These are phyloP conservation scores for Trichoderma brevicompactum DNA, from an alignment of 2,329 filamentous ascomycete genomes.

Conservation along the genomic window DNA sequence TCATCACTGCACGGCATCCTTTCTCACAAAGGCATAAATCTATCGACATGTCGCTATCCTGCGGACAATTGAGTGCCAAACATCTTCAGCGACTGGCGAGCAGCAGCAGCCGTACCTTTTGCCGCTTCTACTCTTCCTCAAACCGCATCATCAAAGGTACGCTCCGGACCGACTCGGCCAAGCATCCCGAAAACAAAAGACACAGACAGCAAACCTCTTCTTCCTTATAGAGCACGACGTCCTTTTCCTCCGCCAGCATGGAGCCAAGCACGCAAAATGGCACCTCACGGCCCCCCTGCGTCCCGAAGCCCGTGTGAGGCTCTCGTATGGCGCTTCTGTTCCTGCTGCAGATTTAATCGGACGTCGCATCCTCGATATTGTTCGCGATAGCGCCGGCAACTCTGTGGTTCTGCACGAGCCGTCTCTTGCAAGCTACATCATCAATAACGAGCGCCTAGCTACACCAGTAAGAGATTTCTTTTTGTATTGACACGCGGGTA, in stretches of 20 bases:
- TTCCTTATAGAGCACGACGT: constrained; percentile 46
- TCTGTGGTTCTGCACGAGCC: constrained; percentile 65
- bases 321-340: constrained; percentile 53
- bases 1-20: constrained; percentile 13
- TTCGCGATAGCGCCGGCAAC: constrained; percentile 56
- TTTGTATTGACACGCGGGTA: background rate
- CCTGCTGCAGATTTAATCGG: constrained; percentile 66
- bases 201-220: constrained; percentile 4
- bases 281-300: constrained; percentile 46
- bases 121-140: constrained; percentile 37
- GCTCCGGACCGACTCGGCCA: background rate
- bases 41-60: constrained; percentile 9
- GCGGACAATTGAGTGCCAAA: constrained; percentile 10
- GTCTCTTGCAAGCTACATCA: constrained; percentile 74
- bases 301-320: constrained; percentile 39
- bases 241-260: constrained; percentile 47
- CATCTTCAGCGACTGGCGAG: background rate
- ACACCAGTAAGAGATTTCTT: constrained; percentile 57
- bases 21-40: background rate
- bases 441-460: constrained; percentile 68
- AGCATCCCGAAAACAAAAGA: background rate
- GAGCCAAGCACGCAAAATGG: constrained; percentile 43
- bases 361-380: constrained; percentile 59
- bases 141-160: constrained; percentile 38
- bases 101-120: background rate